Evolutionary conservation across 2,329 filamentous ascomycete species (phyloP), one percentile per base, ranked within the genome.

Genomic region (Zymoseptoria pseudotritici): DNA sequence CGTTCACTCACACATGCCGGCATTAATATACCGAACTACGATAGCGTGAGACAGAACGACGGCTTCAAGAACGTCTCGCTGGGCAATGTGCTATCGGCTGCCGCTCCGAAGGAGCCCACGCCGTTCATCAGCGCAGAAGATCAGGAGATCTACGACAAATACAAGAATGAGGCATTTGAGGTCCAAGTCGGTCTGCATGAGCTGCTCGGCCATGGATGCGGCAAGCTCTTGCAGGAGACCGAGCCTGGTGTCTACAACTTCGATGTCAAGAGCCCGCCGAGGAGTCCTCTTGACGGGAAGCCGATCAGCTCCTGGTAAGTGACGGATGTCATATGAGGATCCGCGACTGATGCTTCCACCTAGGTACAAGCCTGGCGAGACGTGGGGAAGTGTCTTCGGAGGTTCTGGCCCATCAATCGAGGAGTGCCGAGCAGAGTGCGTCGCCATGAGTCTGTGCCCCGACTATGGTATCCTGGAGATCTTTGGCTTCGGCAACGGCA

Each of bases 141-240:
- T 69, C 80, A 94, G 21, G 83, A 85, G 2, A 73, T 96, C 4
- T 97, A 88, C 75, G 83, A 88, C 67, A 88, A 89, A 71, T 91
- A 90, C 75, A 89, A 91, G 10, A 92, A 97, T 69, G 83, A 84
- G 6, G 87, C 93, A 0, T 97, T 97, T 69, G 93, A 97, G 75
- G 91, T 97, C 2, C 92, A 97, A 76, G 93, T 99, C 54, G 93
- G 92, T 22, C 86, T 97, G 20, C 93, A 97, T 75, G 92, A 97
- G 73, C 84, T 97, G 78, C 71, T 87, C 2, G 90, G 92, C 13
- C 92, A 96, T 67, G 93, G 93, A 29, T 96, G 92, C 61, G 93
- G 93, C 53, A 97, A 97, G 76, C 82, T 97, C 10, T 82, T 97
- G 0, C 91, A 96, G 75, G 93, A 97, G 74, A 96, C 90, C 0